Evolutionary conservation across 768 basidiomycete genomes (phyloP), one percentile per base, ranked within the genome.

Genomic region (Suillus tomentosus): DNA sequence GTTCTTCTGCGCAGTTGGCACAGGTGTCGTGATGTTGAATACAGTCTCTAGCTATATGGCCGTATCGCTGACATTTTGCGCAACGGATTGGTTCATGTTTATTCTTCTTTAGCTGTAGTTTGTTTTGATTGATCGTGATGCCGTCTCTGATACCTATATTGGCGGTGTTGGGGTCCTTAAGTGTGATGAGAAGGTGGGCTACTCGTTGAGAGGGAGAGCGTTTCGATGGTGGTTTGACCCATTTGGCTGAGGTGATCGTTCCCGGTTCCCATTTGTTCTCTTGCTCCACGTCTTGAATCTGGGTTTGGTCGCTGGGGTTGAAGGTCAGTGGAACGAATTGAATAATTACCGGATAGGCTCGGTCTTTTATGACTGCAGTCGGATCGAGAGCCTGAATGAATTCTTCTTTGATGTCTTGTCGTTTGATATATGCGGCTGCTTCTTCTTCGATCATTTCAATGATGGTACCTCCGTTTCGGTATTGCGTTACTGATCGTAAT

Each of bases 111-210:
- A 24, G 2, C 13, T 56, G 39, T 0, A 72, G 45, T 10, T 57
- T 34, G 39, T 67, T 66, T 0, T 68, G 64, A 17, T 64, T 62
- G 3, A 76, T 42, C 3, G 61, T 64, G 8, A 73, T 55, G 0
- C 76, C 71, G 3, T 69, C 43, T 22, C 48, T 4, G 11, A 77
- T 66, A 2, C 66, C 68, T 1, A 34, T 14, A 65, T 78, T 78
- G 5, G 73, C 73, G 14, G 62, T 50, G 9, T 70, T 59, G 3
- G 64, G 47, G 6, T 63, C 47, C 15, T 14, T 8, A 13, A 68
- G 9, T 1, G 34, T 39, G 13, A 67, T 10, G 1, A 60, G 36
- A 2, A 42, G 42, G 3, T 66, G 60, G 0, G 61, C 45, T 0
- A 61, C 62, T n/a, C 4, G 0, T 37, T 68, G 64, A 0, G 37